Evolutionary conservation across 768 basidiomycete species (phyloP).

Genomic region (Lentinula edodes): DNA sequence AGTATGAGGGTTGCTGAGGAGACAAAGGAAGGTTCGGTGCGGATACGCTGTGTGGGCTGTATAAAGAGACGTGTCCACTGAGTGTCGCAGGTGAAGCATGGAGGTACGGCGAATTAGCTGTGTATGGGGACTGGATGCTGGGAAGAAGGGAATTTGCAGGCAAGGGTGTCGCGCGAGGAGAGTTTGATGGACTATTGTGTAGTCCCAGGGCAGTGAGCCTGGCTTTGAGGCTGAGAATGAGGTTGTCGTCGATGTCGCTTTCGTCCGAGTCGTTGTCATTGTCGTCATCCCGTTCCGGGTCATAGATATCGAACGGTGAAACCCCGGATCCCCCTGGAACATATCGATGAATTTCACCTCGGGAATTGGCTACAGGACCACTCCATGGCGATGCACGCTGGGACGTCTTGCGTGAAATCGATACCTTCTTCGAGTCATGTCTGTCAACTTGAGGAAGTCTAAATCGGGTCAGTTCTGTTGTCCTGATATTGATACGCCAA

Average conservation of each 20-base stretch:
- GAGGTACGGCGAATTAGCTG: not conserved
- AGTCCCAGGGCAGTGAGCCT: not conserved
- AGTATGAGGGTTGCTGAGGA: not conserved
- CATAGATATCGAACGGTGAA: not conserved
- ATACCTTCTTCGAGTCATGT: not conserved
- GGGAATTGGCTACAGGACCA: slow-evolving; percentile 3
- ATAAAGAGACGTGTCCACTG: not conserved
- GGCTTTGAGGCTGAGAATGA: not conserved
- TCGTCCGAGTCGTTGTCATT: not conserved
- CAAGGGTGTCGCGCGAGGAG: not conserved
- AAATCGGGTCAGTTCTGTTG: not conserved
- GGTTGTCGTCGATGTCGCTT: not conserved
- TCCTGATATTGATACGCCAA: not conserved
- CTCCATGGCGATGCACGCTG: slow-evolving; percentile 3
- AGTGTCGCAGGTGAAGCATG: slow-evolving; percentile 1
- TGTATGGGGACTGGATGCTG: not conserved
- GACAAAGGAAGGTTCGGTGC: slow-evolving; percentile 2
- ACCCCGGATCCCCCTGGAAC: not conserved
- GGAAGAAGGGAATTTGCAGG: not conserved
- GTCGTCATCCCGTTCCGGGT: not conserved
- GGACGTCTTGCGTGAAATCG: slow-evolving; percentile 1
- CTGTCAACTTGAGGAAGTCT: not conserved
- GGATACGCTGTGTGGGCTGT: slow-evolving; percentile 3
- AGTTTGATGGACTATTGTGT: not conserved
- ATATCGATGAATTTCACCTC: slow-evolving; percentile 5